These are phyloP conservation scores for Saturnispora saitoi DNA, from an alignment of 805 yeast species.

Conservation along the genomic window DNA sequence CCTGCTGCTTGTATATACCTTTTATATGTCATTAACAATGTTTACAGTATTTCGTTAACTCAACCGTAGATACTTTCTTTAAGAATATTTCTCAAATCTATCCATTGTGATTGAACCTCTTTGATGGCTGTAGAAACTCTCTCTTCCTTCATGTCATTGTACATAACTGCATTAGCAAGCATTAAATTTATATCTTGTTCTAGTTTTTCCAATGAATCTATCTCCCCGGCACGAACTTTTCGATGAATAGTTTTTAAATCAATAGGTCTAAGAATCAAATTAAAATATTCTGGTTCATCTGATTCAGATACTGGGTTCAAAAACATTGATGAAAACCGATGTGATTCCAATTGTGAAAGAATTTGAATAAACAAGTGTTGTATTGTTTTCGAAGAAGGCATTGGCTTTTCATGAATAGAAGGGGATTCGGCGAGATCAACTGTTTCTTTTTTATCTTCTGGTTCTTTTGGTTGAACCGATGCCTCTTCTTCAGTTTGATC, in stretches of 20 bases:
- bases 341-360: constrained; percentile 55
- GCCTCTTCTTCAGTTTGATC: not conserved
- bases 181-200: constrained; percentile 64
- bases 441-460: not conserved
- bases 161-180: constrained; percentile 84
- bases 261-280: constrained; percentile 52
- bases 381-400: constrained; percentile 36
- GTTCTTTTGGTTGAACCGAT: not conserved
- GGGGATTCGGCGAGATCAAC: not conserved
- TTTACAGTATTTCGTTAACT: not conserved
- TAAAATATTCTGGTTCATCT: constrained; percentile 63
- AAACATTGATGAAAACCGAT: constrained; percentile 68
- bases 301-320: constrained; percentile 56
- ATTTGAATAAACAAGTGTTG: constrained; percentile 54
- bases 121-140: constrained; percentile 54
- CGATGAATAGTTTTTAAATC: constrained; percentile 58
- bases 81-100: constrained; percentile 47
- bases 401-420: not conserved
- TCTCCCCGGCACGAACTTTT: constrained; percentile 49
- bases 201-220: constrained; percentile 41
- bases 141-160: constrained; percentile 50
- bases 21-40: not conserved
- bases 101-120: constrained; percentile 65
- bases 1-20: constrained; percentile 3
- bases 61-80: constrained; percentile 32